phyloP scores from a whole-genome alignment of 2,329 filamentous ascomycete genomes.

The Metarhizium sp. region DNA sequence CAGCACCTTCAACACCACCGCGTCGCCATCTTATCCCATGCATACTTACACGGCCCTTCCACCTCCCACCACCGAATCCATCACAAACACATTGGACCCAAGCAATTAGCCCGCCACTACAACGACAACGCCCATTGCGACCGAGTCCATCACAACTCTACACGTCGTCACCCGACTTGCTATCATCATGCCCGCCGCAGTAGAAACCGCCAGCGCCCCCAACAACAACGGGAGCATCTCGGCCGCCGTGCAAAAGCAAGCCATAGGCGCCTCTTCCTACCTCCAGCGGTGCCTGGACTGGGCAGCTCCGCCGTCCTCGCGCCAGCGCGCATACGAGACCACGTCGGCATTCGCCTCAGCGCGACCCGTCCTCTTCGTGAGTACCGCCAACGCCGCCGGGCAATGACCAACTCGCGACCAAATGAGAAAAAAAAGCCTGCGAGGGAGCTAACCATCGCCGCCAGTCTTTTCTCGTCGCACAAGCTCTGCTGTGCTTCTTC shows the following conservation, averaged over 20 bases:
- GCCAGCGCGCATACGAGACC: slow-evolving; percentile 45
- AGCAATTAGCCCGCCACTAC: no score
- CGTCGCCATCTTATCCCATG: no score
- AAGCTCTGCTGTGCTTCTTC: slow-evolving; percentile 54
- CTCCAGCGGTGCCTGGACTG: slow-evolving; percentile 36
- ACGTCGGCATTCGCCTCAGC: slow-evolving; percentile 46
- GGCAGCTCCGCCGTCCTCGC: slow-evolving; percentile 49
- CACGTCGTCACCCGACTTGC: not conserved
- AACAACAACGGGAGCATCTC: slow-evolving; percentile 14
- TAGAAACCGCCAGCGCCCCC: slow-evolving; percentile 3
- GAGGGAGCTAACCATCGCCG: not conserved
- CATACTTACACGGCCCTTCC: no score
- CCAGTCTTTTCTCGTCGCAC: slow-evolving; percentile 58
- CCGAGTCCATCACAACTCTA: not conserved
- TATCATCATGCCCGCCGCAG: slow-evolving; percentile 2
- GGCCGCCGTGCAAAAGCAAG: slow-evolving; percentile 21
- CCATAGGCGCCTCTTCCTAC: slow-evolving; percentile 27
- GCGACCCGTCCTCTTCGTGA: slow-evolving; percentile 62
- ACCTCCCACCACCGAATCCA: no score
- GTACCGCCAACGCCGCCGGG: slow-evolving; percentile 16
- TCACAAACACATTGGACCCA: no score
- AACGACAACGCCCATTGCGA: no score
- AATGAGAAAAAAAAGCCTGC: not conserved
- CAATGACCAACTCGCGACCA: not conserved
- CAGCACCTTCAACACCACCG: no score